A percentile compares a stretch with the other conserved stretches of the same genome.
Conservation (phyloP, 1,284 basidiomycete genomes). For the Malassezia slooffiae region DNA sequence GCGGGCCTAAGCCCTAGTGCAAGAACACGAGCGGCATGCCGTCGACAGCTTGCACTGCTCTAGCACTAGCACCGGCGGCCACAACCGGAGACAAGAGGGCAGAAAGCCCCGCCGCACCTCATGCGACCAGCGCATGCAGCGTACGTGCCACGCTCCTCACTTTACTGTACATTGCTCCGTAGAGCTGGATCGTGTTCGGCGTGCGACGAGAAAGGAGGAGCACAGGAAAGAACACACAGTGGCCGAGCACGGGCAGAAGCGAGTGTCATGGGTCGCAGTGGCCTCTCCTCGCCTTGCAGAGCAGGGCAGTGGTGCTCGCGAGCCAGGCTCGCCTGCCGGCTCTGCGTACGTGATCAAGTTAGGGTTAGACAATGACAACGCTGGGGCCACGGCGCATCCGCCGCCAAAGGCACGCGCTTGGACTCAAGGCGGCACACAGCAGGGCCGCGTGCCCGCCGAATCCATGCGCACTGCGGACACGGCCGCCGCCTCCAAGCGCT, state of each 20-base stretch:
- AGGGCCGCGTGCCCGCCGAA: no score
- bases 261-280: conserved; percentile 5
- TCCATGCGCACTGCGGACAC: no score
- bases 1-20: conserved; percentile 14
- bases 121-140: no score
- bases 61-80: neutral
- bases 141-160: conserved; percentile 11
- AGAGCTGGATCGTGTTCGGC: neutral
- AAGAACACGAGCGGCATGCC: neutral
- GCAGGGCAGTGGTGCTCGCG: neutral
- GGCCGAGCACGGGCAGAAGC: neutral
- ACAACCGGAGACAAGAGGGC: neutral
- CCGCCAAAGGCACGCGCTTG: no score
- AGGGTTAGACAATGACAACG: conserved; percentile 15
- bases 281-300: conserved; percentile 1
- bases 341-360: conserved; percentile 5
- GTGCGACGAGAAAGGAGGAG: conserved; percentile 13
- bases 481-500: no score
- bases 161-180: conserved; percentile 8
- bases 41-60: conserved; percentile 1
- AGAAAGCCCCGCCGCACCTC: no score
- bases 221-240: conserved; percentile 10
- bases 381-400: no score
- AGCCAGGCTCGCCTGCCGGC: conserved; percentile 12
- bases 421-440: no score